Conservation (phyloP, 352 stramenopile species). For the Lagenidium giganteum region DNA sequence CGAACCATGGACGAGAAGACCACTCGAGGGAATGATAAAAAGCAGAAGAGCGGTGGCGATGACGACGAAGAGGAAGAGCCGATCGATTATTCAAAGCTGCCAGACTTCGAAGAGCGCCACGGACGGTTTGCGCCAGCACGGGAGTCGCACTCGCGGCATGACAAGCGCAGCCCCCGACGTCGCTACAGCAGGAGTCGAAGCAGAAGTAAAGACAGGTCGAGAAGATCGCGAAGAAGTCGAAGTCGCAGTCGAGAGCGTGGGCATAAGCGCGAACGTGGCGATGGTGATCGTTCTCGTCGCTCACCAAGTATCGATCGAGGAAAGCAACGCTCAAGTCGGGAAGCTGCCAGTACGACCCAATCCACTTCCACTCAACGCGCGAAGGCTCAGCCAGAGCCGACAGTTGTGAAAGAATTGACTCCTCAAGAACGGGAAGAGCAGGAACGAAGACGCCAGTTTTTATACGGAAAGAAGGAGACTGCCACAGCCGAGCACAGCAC, state of each 20-base stretch:
- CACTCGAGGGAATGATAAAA: constrained; percentile 4
- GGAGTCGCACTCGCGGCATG: neutral
- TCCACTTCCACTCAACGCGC: too few relatives aligned
- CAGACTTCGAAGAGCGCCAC: constrained; percentile 54
- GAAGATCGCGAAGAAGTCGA: too few relatives aligned
- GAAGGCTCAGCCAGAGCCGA: too few relatives aligned
- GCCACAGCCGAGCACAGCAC: neutral
- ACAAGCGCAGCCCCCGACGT: constrained; percentile 13
- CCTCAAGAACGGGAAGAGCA: constrained; percentile 28
- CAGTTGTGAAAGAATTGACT: constrained; percentile 4
- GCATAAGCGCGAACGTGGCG: neutral
- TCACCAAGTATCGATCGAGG: too few relatives aligned
- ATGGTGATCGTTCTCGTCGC: neutral
- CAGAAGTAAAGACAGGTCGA: constrained; percentile 19
- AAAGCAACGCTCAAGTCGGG: too few relatives aligned
- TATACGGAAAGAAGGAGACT: constrained; percentile 33
- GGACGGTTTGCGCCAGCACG: neutral
- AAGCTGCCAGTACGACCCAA: too few relatives aligned
- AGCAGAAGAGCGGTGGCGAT: constrained; percentile 1
- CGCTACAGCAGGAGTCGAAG: constrained; percentile 22
- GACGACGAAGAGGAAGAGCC: constrained; percentile 46
- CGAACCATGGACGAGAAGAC: constrained; percentile 21
- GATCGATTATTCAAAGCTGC: constrained; percentile 79
- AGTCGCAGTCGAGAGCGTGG: constrained; percentile 2
- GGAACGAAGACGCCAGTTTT: constrained; percentile 49